Conservation (phyloP, 2,329 filamentous ascomycete genomes). For the Bretziella fagacearum region DNA sequence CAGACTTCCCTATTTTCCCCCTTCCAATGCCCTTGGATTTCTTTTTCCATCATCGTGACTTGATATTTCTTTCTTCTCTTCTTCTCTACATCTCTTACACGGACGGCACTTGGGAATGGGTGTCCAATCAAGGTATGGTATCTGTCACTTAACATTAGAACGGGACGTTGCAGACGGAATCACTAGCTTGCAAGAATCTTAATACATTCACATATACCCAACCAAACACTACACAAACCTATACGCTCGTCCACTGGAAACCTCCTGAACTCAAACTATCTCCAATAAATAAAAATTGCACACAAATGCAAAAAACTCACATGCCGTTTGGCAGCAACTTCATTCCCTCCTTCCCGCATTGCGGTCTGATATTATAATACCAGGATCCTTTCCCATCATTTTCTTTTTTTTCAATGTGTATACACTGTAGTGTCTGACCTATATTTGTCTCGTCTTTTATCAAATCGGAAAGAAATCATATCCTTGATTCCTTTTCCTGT, state of each 20-base stretch:
- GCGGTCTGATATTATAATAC: background rate
- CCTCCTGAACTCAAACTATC: background rate
- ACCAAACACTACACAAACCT: background rate
- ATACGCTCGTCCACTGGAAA: background rate
- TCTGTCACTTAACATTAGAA: background rate
- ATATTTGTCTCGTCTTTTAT: background rate
- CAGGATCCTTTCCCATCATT: too few species aligned
- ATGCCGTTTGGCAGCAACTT: background rate
- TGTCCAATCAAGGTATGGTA: too few species aligned
- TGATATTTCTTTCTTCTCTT: too few species aligned
- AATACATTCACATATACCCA: slow-evolving; percentile 4
- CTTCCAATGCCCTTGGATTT: too few species aligned
- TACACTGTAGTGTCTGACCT: too few species aligned
- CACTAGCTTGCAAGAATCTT: slow-evolving; percentile 1
- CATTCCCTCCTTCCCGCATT: background rate
- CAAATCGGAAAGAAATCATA: background rate
- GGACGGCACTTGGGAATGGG: too few species aligned
- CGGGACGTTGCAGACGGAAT: background rate
- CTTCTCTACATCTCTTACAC: too few species aligned
- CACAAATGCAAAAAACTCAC: background rate
- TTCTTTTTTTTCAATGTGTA: too few species aligned
- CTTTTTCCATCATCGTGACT: too few species aligned
- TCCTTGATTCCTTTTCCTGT: background rate
- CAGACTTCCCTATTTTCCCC: background rate
- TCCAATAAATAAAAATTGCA: background rate